Conservation (phyloP, 352 stramenopile species). For the Pythium apleroticum region DNA sequence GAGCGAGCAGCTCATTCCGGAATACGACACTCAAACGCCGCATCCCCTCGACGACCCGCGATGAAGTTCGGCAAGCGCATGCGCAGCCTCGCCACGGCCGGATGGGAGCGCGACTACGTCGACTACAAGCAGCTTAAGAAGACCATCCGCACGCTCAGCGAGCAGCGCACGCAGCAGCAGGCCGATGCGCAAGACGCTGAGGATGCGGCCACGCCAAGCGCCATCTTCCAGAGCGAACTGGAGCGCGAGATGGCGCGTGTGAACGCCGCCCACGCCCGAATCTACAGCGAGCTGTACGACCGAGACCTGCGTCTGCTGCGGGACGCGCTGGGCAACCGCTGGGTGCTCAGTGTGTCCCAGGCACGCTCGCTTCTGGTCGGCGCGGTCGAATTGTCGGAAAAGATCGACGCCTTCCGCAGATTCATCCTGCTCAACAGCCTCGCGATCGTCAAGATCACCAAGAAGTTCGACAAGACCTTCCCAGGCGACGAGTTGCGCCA, state of each 20-base stretch:
- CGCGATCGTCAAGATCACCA: slow-evolving; percentile 79
- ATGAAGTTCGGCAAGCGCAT: slow-evolving; percentile 89
- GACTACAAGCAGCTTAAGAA: slow-evolving; percentile 84
- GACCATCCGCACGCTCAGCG: slow-evolving; percentile 44
- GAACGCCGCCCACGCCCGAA: slow-evolving; percentile 56
- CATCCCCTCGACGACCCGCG: neutral
- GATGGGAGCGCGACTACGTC: slow-evolving; percentile 70
- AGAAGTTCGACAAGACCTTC: slow-evolving; percentile 76
- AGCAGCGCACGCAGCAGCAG: neutral
- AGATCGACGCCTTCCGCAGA: slow-evolving; percentile 70
- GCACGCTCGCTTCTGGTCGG: slow-evolving; percentile 54
- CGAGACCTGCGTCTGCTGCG: slow-evolving; percentile 39
- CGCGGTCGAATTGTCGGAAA: slow-evolving; percentile 56
- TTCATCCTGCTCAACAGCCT: slow-evolving; percentile 81
- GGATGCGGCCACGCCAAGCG: slow-evolving; percentile 21
- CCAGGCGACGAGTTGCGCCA: slow-evolving; percentile 32
- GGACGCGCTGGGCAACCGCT: slow-evolving; percentile 46
- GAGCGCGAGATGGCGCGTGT: slow-evolving; percentile 54
- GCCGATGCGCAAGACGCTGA: neutral
- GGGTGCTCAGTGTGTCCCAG: slow-evolving; percentile 55
- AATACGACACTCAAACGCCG: neutral
- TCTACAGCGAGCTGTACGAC: slow-evolving; percentile 49
- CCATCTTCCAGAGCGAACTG: slow-evolving; percentile 32
- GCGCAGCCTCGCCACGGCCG: slow-evolving; percentile 53
- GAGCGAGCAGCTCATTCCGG: neutral